These are phyloP conservation scores for Ophiostoma australiae DNA, from an alignment of 2,329 filamentous ascomycete species.

Conservation along the genomic window DNA sequence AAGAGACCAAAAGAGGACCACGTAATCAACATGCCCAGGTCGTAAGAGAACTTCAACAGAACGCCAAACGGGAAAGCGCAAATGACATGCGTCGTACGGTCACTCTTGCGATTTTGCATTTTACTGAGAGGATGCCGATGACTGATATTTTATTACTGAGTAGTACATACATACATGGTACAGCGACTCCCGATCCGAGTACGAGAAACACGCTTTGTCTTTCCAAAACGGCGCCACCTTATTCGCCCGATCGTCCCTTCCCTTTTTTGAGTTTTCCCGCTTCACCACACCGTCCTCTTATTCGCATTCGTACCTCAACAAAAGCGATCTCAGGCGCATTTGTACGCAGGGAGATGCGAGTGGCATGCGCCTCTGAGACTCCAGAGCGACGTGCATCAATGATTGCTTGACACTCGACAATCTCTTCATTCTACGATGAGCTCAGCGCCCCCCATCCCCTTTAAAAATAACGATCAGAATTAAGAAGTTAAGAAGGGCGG, in stretches of 20 bases:
- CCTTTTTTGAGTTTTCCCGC: not conserved
- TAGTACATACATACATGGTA: not conserved
- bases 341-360: not conserved
- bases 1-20: not conserved
- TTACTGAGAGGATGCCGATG: not conserved
- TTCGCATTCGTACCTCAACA: constrained; percentile 24
- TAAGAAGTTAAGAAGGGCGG: not conserved
- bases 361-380: not conserved
- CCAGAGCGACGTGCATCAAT: too few relatives aligned
- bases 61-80: not conserved
- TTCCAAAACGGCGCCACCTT: constrained; percentile 7
- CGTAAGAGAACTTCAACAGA: not conserved
- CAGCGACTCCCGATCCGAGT: constrained; percentile 12
- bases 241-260: constrained; percentile 10
- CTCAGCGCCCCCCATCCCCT: too few relatives aligned
- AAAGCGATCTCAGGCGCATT: not conserved
- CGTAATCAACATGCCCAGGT: not conserved
- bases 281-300: constrained; percentile 18
- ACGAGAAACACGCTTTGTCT: constrained; percentile 19
- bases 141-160: not conserved
- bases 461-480: not conserved
- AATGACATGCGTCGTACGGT: not conserved
- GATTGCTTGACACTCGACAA: too few relatives aligned
- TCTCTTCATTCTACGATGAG: too few relatives aligned
- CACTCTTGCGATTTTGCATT: not conserved